phyloP scores from a whole-genome alignment of 2,329 filamentous ascomycete species.

The Fusarium sp. region DNA sequence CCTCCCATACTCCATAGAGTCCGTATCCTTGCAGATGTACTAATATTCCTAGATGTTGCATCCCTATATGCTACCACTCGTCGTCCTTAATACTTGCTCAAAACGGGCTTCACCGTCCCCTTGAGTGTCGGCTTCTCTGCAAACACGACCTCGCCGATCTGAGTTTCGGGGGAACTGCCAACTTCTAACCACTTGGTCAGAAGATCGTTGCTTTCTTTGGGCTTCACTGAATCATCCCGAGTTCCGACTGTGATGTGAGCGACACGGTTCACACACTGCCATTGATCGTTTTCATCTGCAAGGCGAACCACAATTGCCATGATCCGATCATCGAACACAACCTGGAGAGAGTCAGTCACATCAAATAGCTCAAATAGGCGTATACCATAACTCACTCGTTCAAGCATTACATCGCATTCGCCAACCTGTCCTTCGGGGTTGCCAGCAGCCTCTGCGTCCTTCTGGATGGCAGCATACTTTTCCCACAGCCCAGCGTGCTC shows the following conservation, averaged over 20 bases:
- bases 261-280: slow-evolving; percentile 80
- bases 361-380: not conserved
- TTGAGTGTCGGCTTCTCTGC: slow-evolving; percentile 62
- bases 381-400: slow-evolving; percentile 61
- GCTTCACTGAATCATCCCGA: slow-evolving; percentile 79
- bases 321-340: slow-evolving; percentile 87
- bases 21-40: not conserved
- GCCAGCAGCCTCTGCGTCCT: slow-evolving; percentile 55
- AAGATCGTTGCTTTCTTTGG: slow-evolving; percentile 93
- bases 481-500: slow-evolving; percentile 80
- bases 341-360: slow-evolving; percentile 53
- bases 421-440: slow-evolving; percentile 62
- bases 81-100: slow-evolving; percentile 57
- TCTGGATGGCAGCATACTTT: slow-evolving; percentile 74
- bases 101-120: slow-evolving; percentile 63
- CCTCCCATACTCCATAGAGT: not conserved
- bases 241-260: slow-evolving; percentile 95
- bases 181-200: slow-evolving; percentile 78
- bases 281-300: slow-evolving; percentile 66
- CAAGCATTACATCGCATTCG: slow-evolving; percentile 72
- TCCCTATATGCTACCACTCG: not conserved
- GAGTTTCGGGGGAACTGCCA: slow-evolving; percentile 59
- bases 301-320: slow-evolving; percentile 93
- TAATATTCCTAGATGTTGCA: not conserved
- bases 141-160: slow-evolving; percentile 64